Conservation (phyloP, 208 protist genomes). For the Crithidia sp. region DNA sequence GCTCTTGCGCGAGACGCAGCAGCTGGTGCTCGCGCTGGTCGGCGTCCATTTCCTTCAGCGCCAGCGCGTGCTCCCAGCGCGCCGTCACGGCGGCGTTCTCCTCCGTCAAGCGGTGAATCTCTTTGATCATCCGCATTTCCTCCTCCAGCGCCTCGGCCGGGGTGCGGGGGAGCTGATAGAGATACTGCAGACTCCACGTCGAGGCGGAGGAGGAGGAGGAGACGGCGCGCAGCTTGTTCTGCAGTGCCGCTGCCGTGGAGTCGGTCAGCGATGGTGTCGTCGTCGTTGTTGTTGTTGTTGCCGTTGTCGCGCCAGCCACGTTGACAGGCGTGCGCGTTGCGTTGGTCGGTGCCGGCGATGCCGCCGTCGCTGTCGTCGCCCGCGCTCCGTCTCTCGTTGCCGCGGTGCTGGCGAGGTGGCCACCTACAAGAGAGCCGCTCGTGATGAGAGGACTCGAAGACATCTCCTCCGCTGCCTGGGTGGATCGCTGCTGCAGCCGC, state of each 20-base stretch:
- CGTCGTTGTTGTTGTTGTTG: conserved; percentile 1
- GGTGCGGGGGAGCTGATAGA: conserved; percentile 56
- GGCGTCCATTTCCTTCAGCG: conserved; percentile 38
- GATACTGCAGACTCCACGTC: conserved; percentile 39
- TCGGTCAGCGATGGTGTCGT: conserved; percentile 2
- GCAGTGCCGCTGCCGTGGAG: neutral
- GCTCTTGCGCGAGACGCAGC: conserved; percentile 35
- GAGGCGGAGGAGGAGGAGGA: conserved; percentile 7
- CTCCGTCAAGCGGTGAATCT: conserved; percentile 40
- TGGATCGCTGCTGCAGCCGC: neutral
- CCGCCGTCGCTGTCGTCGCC: neutral
- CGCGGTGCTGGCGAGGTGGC: conserved; percentile 7
- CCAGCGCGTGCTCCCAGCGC: conserved; percentile 33
- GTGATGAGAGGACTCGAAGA: neutral
- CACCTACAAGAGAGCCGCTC: conserved; percentile 3
- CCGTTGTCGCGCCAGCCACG: neutral
- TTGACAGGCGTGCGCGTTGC: neutral
- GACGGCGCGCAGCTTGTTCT: neutral
- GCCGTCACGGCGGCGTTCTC: conserved; percentile 44
- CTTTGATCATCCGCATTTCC: conserved; percentile 61
- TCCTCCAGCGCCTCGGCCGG: conserved; percentile 59
- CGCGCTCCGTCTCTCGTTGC: neutral
- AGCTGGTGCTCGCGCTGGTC: conserved; percentile 45
- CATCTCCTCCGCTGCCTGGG: neutral
- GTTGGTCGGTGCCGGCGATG: neutral